Conservation (phyloP, 805 yeast species). For the Hanseniaspora hatyaiensis region DNA sequence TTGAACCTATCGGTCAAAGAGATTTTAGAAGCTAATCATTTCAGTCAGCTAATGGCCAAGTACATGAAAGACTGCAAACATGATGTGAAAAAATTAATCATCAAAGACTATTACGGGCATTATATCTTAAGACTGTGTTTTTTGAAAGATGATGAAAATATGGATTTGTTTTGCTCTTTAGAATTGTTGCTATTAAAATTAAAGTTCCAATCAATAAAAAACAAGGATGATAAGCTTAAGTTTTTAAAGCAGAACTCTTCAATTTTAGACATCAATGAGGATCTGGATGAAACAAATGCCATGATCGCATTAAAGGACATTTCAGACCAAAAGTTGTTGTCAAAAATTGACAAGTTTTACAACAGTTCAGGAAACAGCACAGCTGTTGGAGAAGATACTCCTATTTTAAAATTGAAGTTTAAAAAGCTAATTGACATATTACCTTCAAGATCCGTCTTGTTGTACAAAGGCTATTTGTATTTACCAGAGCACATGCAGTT, state of each 20-base stretch:
- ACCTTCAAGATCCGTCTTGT: slow-evolving; percentile 54
- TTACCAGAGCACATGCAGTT: slow-evolving; percentile 74
- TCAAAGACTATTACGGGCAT: slow-evolving; percentile 87
- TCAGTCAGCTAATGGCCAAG: slow-evolving; percentile 48
- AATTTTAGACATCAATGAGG: slow-evolving; percentile 4
- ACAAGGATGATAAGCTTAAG: slow-evolving; percentile 58
- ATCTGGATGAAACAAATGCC: slow-evolving; percentile 49
- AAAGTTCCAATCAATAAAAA: slow-evolving; percentile 53
- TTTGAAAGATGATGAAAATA: slow-evolving; percentile 72
- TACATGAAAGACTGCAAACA: slow-evolving; percentile 53
- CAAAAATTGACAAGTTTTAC: slow-evolving; percentile 30
- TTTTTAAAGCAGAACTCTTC: slow-evolving; percentile 56
- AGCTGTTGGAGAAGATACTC: slow-evolving; percentile 45
- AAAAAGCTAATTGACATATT: slow-evolving; percentile 72
- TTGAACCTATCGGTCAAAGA: slow-evolving; percentile 55
- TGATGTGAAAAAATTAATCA: slow-evolving; percentile 20
- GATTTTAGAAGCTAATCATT: slow-evolving; percentile 38
- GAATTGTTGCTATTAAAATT: slow-evolving; percentile 66
- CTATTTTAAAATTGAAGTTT: slow-evolving; percentile 75
- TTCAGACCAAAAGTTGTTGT: slow-evolving; percentile 31
- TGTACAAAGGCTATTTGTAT: slow-evolving; percentile 65
- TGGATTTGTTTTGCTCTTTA: slow-evolving; percentile 64
- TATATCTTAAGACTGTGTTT: slow-evolving; percentile 79
- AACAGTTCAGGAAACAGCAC: slow-evolving; percentile 22
- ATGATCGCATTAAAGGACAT: slow-evolving; percentile 28